phyloP scores from a whole-genome alignment of 331 rosid genomes.

The Pyrus hybrid region DNA sequence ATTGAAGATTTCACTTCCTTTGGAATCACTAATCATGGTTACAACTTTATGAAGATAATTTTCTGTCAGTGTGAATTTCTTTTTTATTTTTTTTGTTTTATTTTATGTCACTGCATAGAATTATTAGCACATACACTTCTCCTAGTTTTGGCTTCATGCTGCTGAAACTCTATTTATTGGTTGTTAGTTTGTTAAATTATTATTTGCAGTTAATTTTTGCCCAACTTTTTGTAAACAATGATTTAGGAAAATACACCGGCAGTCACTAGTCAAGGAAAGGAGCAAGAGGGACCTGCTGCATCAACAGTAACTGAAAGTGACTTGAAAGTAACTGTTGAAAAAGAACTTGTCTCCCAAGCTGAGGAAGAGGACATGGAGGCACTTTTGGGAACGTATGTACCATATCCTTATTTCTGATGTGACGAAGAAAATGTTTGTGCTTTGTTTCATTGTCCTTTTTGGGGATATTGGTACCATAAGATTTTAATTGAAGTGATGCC shows the following conservation, averaged over 20 bases:
- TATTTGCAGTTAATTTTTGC: neutral
- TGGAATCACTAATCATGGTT: neutral
- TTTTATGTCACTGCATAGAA: neutral
- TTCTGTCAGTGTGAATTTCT: neutral
- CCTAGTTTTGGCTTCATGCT: neutral
- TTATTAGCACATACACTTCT: neutral
- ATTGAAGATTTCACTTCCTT: neutral
- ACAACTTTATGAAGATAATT: neutral
- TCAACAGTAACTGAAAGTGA: constrained; percentile 48
- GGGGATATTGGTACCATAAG: neutral
- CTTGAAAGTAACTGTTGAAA: constrained; percentile 82
- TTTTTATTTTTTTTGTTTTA: neutral
- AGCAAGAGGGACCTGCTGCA: constrained; percentile 35
- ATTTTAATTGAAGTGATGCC: neutral
- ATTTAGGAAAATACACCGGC: constrained; percentile 73
- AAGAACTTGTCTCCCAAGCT: constrained; percentile 96
- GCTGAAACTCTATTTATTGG: neutral
- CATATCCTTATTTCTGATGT: constrained; percentile 2
- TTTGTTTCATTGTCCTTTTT: neutral
- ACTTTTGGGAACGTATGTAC: constrained; percentile 83
- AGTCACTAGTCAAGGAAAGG: constrained; percentile 36
- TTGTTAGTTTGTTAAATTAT: neutral
- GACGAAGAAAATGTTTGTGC: neutral
- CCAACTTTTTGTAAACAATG: neutral
- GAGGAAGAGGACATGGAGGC: constrained; percentile 99